Percentiles rank a stretch among this genome's conserved stretches.
phyloP scores from a whole-genome alignment of 805 yeast genomes.

The Jamesozyma piceae region DNA sequence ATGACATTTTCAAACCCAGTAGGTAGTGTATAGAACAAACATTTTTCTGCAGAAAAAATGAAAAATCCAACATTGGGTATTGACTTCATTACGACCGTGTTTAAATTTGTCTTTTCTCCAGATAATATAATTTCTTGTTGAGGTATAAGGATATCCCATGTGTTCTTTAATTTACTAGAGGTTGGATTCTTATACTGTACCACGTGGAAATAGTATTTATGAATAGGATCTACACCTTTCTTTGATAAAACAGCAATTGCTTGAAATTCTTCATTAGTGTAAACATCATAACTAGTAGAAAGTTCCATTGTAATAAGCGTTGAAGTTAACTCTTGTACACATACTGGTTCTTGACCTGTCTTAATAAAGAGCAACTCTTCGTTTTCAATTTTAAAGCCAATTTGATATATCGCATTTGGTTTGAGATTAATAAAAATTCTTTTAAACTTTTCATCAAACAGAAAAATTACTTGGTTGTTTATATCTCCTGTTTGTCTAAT shows the following conservation, averaged over 20 bases:
- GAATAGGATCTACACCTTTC: background rate
- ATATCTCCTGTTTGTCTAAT: conserved; percentile 2
- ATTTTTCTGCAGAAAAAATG: conserved; percentile 8
- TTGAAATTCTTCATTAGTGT: conserved; percentile 10
- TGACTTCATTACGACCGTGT: conserved; percentile 5
- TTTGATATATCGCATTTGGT: conserved; percentile 6
- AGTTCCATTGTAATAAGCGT: conserved; percentile 9
- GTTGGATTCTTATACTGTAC: conserved; percentile 2
- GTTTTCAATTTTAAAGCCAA: conserved; percentile 5
- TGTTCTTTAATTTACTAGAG: background rate
- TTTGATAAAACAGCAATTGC: conserved; percentile 9
- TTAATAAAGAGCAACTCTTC: conserved; percentile 7
- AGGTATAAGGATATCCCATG: conserved; percentile 5
- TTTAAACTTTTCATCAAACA: conserved; percentile 9
- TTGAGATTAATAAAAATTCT: conserved; percentile 11
- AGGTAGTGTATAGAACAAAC: conserved; percentile 10
- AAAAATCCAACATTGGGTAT: conserved; percentile 18
- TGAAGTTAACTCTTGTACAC: conserved; percentile 4
- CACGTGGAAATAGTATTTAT: conserved; percentile 7
- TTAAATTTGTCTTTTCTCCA: background rate
- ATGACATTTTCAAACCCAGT: conserved; percentile 14
- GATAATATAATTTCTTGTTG: background rate
- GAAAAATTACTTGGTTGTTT: conserved; percentile 2
- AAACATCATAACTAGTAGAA: conserved; percentile 8
- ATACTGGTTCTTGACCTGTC: conserved; percentile 2